Base-by-base conservation (phyloP, 305 asterid genomes). In the Solanum hybrid region DNA sequence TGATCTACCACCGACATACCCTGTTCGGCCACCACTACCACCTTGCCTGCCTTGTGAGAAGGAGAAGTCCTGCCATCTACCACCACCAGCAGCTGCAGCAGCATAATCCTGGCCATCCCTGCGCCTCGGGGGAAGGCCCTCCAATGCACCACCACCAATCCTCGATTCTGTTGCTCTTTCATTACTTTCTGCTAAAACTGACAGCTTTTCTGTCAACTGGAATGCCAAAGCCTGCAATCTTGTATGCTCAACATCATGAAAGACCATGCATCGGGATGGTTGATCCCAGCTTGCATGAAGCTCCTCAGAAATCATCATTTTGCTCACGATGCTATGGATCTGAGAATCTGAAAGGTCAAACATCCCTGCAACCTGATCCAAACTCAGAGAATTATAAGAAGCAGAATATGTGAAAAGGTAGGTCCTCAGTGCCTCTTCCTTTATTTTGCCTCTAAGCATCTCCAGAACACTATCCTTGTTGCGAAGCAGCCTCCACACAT, bases 211-310 rank as follows among this genome's bases (percentile, higher is more conserved):
- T 0, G 98, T 94, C 91, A 97, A 87, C 76, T 95, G 97, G 90
- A 96, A 96, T 24, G 99, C 96, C 86, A 96, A 92, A 24, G 96
- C 93, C 92, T 97, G 99, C 89, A 97, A 72, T 91, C 99, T 92
- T 2, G 96, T 93, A 92, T 95, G 96, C 91, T 92, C 97, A 12
- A 97, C 95, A 10, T 95, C 99, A 46, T 96, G 98, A 95, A 97
- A 95, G 26, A 96, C 95, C 2, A 97, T 94, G 95, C 99, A 97
- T n/a, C 90, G 86, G 0, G 98, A 94, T 6, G 98, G 99, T 88
- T 96, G 99, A 92, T 97, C 99, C 99, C 98, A 96, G 79, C 98
- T 95, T 0, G 99, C 99, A 40, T 94, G 96, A 38, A 97, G 98
- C 94, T 97, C 99, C 93, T 97, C 99, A 2, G 92, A 93, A 79